Evolutionary conservation across 352 stramenopile genomes (phyloP).

Genomic region (Globisporangium cystogenes): DNA sequence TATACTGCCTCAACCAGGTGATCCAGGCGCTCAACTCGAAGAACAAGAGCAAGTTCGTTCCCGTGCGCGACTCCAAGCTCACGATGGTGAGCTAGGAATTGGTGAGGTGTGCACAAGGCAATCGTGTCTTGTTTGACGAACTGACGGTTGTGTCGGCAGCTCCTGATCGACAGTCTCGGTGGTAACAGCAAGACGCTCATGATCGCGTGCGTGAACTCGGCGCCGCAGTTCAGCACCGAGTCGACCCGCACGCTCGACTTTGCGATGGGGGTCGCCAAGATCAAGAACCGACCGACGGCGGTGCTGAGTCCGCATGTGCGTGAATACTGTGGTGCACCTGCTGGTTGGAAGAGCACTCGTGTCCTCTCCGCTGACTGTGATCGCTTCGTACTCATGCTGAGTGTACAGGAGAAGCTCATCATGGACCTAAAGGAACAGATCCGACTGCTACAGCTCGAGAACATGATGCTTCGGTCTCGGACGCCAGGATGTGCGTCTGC

Average conservation of each 20-base stretch:
- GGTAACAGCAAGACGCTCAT: constrained; percentile 78
- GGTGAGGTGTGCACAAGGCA: too few relatives aligned
- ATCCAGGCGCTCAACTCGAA: constrained; percentile 66
- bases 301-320: constrained; percentile 58
- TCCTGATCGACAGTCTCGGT: constrained; percentile 65
- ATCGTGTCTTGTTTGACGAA: too few relatives aligned
- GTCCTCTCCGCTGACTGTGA: neutral
- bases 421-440: constrained; percentile 66
- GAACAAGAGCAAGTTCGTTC: constrained; percentile 51
- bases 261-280: constrained; percentile 74
- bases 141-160: constrained; percentile 16
- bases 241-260: constrained; percentile 70
- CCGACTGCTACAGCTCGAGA: constrained; percentile 57
- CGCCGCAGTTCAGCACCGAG: constrained; percentile 49
- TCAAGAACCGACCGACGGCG: constrained; percentile 65
- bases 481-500: constrained; percentile 56
- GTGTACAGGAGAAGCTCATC: constrained; percentile 58
- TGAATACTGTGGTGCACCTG: neutral
- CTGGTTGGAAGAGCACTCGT: neutral
- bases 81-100: constrained; percentile 52
- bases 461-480: constrained; percentile 56
- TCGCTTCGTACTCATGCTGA: neutral
- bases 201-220: constrained; percentile 66
- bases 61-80: constrained; percentile 66
- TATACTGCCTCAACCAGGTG: constrained; percentile 72